phyloP scores from a whole-genome alignment of 441 rosid genomes.

The Gossypium schwendimanii region DNA sequence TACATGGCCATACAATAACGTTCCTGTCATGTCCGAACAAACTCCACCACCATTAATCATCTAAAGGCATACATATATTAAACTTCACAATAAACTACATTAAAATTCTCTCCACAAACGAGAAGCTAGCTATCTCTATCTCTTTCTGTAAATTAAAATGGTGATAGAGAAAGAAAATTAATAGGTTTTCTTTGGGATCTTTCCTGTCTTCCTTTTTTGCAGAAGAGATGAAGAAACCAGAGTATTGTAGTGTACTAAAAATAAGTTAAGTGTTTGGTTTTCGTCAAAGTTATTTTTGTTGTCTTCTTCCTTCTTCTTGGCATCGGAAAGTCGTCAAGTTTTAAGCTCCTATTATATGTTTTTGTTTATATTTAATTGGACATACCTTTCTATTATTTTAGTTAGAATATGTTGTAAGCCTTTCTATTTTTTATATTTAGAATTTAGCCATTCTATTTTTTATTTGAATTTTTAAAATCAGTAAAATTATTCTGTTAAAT shows the following conservation, averaged over 20 bases:
- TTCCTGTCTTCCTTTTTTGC: not conserved
- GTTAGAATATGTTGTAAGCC: too few relatives aligned
- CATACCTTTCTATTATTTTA: not conserved
- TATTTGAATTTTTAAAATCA: too few relatives aligned
- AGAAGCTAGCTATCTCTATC: slow-evolving; percentile 3
- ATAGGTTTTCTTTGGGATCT: slow-evolving; percentile 6
- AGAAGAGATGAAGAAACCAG: not conserved
- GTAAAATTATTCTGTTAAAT: too few relatives aligned
- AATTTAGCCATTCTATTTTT: too few relatives aligned
- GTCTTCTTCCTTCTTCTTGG: not conserved
- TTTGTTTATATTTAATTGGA: not conserved
- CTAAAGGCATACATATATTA: slow-evolving; percentile 16
- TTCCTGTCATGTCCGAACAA: slow-evolving; percentile 32
- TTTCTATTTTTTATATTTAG: too few relatives aligned
- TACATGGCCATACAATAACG: slow-evolving; percentile 43
- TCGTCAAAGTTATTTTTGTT: not conserved
- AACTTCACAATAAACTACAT: slow-evolving; percentile 13
- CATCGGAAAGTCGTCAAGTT: not conserved
- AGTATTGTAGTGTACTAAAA: not conserved
- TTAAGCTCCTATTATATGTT: not conserved
- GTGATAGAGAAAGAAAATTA: slow-evolving; percentile 1
- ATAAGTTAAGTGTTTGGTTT: not conserved
- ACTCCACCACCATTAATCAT: slow-evolving; percentile 33
- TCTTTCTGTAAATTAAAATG: slow-evolving; percentile 12
- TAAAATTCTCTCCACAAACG: slow-evolving; percentile 14